These are phyloP conservation scores for Melaleuca alternifolia DNA, from an alignment of 345 rosid genomes.

Conservation along the genomic window DNA sequence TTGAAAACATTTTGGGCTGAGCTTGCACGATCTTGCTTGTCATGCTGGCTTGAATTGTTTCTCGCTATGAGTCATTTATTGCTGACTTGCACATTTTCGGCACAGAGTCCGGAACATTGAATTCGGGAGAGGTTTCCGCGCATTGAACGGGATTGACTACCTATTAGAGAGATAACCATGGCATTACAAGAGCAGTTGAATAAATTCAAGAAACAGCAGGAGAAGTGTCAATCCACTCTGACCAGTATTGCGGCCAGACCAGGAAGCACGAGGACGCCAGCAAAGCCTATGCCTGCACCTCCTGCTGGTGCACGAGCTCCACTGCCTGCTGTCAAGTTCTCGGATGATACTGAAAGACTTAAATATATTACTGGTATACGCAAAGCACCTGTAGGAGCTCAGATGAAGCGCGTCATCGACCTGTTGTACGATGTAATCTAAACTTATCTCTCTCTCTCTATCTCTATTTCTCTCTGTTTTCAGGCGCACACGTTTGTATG, in stretches of 20 bases:
- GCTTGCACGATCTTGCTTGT: neutral
- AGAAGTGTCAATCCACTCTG: slow-evolving; percentile 55
- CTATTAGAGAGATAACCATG: slow-evolving; percentile 18
- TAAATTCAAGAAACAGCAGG: slow-evolving; percentile 71
- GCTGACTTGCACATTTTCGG: neutral
- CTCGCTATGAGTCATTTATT: neutral
- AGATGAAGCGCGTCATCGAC: slow-evolving; percentile 86
- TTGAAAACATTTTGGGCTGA: neutral
- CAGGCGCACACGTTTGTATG: neutral
- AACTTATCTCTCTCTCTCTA: neutral
- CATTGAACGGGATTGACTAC: neutral
- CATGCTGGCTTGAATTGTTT: neutral
- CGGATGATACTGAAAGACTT: slow-evolving; percentile 67
- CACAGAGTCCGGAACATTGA: neutral
- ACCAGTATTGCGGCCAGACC: slow-evolving; percentile 47
- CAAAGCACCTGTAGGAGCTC: slow-evolving; percentile 75
- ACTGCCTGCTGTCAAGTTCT: slow-evolving; percentile 47
- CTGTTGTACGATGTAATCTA: slow-evolving; percentile 33
- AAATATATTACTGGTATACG: slow-evolving; percentile 49
- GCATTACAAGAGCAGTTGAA: slow-evolving; percentile 50
- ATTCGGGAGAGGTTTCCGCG: neutral
- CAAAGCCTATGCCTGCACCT: slow-evolving; percentile 19
- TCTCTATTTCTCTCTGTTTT: neutral
- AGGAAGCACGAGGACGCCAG: slow-evolving; percentile 14
- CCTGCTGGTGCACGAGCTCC: slow-evolving; percentile 28